Evolutionary conservation across 495 filamentous ascomycete genomes (phyloP), one percentile per base, ranked within the genome.

Genomic region (Aspergillus indologenus): DNA sequence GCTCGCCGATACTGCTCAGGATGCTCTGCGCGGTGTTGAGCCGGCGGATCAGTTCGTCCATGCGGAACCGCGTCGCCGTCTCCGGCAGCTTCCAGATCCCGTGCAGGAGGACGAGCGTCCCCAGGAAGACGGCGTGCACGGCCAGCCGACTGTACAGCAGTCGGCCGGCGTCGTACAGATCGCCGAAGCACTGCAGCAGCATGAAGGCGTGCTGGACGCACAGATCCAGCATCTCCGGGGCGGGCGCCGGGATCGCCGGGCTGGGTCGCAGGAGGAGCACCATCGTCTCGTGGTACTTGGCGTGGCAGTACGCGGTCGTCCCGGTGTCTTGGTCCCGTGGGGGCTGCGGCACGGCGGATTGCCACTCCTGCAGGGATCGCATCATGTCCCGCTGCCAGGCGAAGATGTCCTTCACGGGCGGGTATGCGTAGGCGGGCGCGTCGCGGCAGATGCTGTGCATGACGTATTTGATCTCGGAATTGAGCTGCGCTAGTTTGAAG

Each of bases 401-500:
- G 20, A 67, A 52, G 15, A 79, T 74, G 42, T 80, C 74, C 8
- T 61, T 61, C 2, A 77, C 53, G 1, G 69, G 68, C 4, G 77
- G 77, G 40, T 71, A 74, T 3, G 76, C 73, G 47, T 79, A 77
- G 14, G 58, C 65, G 4, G 75, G 75, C 7, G 65, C 57, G 14
- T 72, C 69, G 42, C 72, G 68, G 57, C 66, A 70, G 48, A 79
- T 68, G 53, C 75, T 76, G 47, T 79, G 73, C 67, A 76, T 74
- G 45, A 79, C 63, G 53, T 79, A 80, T 65, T 80, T 80, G 34
- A 79, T 80, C 53, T 79, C 76, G 1, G 76, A 80, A 51, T 79
- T 79, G 18, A 79, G 54, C 15, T 67, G 63, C 4, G 78, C 70
- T 1, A 79, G 59, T 49, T 67, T 73, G 62, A 79, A 77, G 0